Evolutionary conservation across 768 basidiomycete species (phyloP).

Genomic region (Leccinum truebloodii): DNA sequence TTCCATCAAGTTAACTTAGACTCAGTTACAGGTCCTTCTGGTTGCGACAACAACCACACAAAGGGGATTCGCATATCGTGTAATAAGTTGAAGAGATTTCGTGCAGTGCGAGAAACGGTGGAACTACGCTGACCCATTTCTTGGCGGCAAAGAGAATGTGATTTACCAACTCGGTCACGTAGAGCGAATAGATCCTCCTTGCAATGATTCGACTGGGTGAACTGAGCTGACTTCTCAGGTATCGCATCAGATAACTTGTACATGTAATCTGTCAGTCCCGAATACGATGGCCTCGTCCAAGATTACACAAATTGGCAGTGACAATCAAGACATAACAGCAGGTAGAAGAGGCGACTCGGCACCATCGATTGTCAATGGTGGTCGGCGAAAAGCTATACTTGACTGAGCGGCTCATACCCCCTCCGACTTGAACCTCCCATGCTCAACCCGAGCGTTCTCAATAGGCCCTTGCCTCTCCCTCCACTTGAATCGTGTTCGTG

Average conservation of each 20-base stretch:
- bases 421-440: slow-evolving; percentile 39
- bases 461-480: slow-evolving; percentile 39
- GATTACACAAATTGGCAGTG: not conserved
- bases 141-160: not conserved
- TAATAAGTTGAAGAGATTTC: too few species aligned
- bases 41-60: too few species aligned
- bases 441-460: slow-evolving; percentile 35
- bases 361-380: not conserved
- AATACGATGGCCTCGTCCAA: not conserved
- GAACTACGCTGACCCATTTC: not conserved
- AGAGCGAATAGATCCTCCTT: not conserved
- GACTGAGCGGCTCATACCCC: slow-evolving; percentile 36
- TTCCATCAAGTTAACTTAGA: too few species aligned
- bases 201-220: not conserved
- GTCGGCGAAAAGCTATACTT: slow-evolving; percentile 18
- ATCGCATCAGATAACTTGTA: too few species aligned
- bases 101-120: not conserved
- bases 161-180: not conserved
- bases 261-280: too few species aligned
- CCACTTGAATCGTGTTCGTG: slow-evolving; percentile 51
- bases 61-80: too few species aligned
- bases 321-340: not conserved
- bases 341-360: not conserved
- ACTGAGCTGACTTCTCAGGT: too few species aligned
- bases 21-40: too few species aligned